Conservation (phyloP, 2,329 filamentous ascomycete species). For the Paraconiothyrium sp. region DNA sequence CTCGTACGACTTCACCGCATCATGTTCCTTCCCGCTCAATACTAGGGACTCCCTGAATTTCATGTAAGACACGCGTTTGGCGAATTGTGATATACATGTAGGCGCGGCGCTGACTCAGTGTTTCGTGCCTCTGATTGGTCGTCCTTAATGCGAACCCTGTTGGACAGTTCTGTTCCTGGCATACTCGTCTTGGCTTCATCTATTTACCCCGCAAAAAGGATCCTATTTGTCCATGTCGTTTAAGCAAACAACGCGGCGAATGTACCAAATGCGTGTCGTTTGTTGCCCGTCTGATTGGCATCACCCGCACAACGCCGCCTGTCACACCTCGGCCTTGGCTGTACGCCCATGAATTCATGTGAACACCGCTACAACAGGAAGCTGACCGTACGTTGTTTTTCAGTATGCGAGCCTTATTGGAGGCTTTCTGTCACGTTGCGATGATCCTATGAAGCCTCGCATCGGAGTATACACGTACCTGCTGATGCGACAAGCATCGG, state of each 20-base stretch:
- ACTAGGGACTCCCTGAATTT: no score
- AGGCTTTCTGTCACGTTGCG: neutral
- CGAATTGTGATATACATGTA: neutral
- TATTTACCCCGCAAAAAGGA: conserved; percentile 9
- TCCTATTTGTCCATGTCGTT: conserved; percentile 1
- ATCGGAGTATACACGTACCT: conserved; percentile 12
- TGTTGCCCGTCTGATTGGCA: neutral
- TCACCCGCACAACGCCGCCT: conserved; percentile 1
- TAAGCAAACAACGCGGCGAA: neutral
- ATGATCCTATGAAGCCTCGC: conserved; percentile 25
- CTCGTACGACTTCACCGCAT: no score
- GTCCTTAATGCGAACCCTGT: neutral
- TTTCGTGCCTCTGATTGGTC: neutral
- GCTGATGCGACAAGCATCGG: neutral
- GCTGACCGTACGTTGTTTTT: neutral
- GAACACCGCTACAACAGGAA: neutral
- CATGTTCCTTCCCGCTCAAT: no score
- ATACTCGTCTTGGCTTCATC: neutral
- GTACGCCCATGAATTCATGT: conserved; percentile 4
- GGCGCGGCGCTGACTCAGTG: neutral
- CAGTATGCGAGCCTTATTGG: neutral
- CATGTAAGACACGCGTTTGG: neutral
- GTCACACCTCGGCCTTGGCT: conserved; percentile 6
- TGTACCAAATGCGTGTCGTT: neutral
- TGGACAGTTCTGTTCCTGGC: neutral